These are phyloP conservation scores for Eleusine indica DNA, from an alignment of 176 grass and related monocot species.

Conservation along the genomic window DNA sequence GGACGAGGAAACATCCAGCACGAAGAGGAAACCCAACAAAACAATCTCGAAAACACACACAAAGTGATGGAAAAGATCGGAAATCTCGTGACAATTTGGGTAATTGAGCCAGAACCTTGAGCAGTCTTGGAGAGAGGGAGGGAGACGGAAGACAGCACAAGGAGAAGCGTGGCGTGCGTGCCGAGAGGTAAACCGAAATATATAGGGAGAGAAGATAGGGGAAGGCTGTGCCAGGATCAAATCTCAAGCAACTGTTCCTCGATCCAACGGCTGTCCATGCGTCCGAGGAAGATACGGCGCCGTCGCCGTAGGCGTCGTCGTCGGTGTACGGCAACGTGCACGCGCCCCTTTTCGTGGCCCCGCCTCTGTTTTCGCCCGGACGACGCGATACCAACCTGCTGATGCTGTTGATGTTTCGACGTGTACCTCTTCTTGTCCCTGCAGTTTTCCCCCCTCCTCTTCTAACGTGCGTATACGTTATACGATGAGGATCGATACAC, in stretches of 20 bases:
- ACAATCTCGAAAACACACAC: neutral
- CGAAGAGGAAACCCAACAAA: neutral
- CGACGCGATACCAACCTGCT: conserved; percentile 23
- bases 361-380: neutral
- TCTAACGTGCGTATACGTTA: neutral
- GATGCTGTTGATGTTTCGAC: neutral
- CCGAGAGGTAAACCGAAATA: neutral
- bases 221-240: neutral
- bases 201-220: conserved; percentile 9
- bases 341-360: neutral
- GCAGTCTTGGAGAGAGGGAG: neutral
- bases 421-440: neutral
- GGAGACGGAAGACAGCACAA: conserved; percentile 15
- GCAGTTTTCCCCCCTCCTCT: neutral
- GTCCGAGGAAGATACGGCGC: neutral
- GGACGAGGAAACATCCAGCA: neutral
- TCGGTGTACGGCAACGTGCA: neutral
- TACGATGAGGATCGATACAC: neutral
- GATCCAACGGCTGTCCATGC: conserved; percentile 3
- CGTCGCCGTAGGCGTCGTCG: conserved; percentile 5
- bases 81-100: conserved; percentile 16
- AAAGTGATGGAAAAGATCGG: neutral
- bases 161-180: conserved; percentile 34
- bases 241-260: neutral
- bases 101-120: conserved; percentile 60